These are phyloP conservation scores for Aspergillus sp. DNA, from an alignment of 2,329 filamentous ascomycete genomes.

Conservation along the genomic window DNA sequence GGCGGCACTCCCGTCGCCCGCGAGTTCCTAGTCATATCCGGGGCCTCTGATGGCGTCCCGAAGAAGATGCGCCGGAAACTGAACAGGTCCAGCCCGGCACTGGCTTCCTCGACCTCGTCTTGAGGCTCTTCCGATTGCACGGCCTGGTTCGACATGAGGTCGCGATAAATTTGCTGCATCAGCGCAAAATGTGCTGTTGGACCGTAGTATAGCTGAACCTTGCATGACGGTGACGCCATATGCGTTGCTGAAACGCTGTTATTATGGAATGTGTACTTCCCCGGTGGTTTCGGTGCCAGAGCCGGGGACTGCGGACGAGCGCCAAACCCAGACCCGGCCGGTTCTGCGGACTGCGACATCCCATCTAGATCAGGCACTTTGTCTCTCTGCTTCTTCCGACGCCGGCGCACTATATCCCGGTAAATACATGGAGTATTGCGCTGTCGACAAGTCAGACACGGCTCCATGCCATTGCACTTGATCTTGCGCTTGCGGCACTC, in stretches of 20 bases:
- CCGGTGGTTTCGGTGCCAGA: constrained; percentile 6
- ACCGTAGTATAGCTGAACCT: constrained; percentile 41
- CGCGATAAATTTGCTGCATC: constrained; percentile 32
- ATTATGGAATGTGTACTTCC: constrained; percentile 26
- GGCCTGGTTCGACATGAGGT: constrained; percentile 18
- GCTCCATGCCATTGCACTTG: constrained; percentile 32
- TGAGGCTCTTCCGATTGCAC: constrained; percentile 13
- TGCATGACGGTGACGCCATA: constrained; percentile 37
- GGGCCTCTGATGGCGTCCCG: constrained; percentile 31
- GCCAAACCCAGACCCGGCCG: constrained; percentile 6
- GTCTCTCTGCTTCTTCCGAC: constrained; percentile 25
- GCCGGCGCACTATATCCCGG: constrained; percentile 29
- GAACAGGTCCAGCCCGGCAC: constrained; percentile 32
- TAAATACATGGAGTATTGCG: constrained; percentile 28
- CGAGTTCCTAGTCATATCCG: constrained; percentile 19
- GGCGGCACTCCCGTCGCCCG: constrained; percentile 14
- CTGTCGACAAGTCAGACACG: constrained; percentile 33
- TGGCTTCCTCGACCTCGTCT: constrained; percentile 30
- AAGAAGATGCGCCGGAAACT: constrained; percentile 34
- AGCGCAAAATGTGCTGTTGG: constrained; percentile 42
- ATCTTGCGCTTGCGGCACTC: constrained; percentile 37
- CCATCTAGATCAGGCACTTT: neutral
- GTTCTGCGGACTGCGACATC: constrained; percentile 1
- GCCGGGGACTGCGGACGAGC: constrained; percentile 10
- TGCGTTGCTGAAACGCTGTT: constrained; percentile 41